Evolutionary conservation across 2,329 filamentous ascomycete species (phyloP).

Genomic region (Blumeria graminis): DNA sequence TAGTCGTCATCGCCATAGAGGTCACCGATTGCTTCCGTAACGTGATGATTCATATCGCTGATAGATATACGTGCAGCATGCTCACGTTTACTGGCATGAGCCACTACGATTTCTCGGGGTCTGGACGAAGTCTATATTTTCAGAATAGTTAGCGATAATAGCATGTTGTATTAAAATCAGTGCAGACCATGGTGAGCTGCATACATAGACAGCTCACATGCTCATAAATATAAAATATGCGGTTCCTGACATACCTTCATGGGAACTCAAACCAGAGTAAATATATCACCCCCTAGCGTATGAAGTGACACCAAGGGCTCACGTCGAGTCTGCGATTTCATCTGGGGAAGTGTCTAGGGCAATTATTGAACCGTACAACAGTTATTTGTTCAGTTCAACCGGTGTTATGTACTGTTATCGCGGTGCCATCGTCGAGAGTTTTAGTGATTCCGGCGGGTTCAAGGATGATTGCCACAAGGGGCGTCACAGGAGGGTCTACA

Average conservation of each 20-base stretch:
- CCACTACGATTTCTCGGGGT: slow-evolving; percentile 16
- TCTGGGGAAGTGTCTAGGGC: slow-evolving; percentile 9
- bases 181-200: too few relatives aligned
- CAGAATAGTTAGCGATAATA: slow-evolving; percentile 8
- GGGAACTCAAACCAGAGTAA: slow-evolving; percentile 6
- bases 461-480: neutral
- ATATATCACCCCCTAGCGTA: slow-evolving; percentile 12
- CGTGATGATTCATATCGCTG: slow-evolving; percentile 50
- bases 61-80: slow-evolving; percentile 19
- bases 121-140: slow-evolving; percentile 15
- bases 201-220: too few relatives aligned
- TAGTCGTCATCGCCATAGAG: slow-evolving; percentile 40
- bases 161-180: neutral
- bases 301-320: slow-evolving; percentile 12
- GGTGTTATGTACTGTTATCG: neutral
- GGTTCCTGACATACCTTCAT: slow-evolving; percentile 12
- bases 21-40: slow-evolving; percentile 51
- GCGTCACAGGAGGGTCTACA: neutral
- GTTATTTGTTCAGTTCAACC: neutral
- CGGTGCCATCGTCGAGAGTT: neutral
- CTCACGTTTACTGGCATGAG: slow-evolving; percentile 13
- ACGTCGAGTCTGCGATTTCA: slow-evolving; percentile 11
- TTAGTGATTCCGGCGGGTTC: neutral
- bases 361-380: neutral
- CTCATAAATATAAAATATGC: too few relatives aligned